Base-by-base conservation (phyloP, 192 early-diverging fungal species). In the Linnemannia exigua region DNA sequence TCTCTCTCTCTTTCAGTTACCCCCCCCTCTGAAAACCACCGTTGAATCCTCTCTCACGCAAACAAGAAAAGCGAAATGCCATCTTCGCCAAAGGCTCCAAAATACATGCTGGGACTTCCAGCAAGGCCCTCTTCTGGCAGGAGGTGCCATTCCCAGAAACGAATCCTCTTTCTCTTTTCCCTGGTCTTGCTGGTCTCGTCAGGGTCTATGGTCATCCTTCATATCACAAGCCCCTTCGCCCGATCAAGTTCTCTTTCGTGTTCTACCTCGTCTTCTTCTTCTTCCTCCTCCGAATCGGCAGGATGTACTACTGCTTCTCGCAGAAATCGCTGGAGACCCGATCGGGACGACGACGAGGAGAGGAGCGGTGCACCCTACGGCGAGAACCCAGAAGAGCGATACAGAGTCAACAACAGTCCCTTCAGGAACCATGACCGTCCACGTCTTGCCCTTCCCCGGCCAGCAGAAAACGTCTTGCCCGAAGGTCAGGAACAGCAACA, bases 201-300 rank as follows among this genome's bases (percentile, higher is more conserved):
- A 28, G 84, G 84, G 19, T 86, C 84, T 22, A 79, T 86, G 77
- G 9, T 86, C 50, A 67, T 86, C 61, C 70, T 80, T 19, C 84
- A 86, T 68, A 86, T 80, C 71, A 73, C 84, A 28, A 70, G 44
- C 36, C 47, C 78, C 36, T 83, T 83, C 20, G 35, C 67, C 20
- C 69, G 33, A 46, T 79, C 77, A 1, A 58, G 37, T 25, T 82
- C 80, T 16, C 73, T 82, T 15, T 84, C 82, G 31, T 79, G 77
- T 51, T 35, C 54, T 7, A 20, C 67, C 11, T 66, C 75, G 15
- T 37, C 74, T 47, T 77, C 81, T 1, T 82, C 74, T 25, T 63
- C 80, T 12, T 61, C 76, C 33, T 75, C 82, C 17, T 72, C 75
- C 35, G 66, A 44, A 5, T 67, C 63, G 28, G 74, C n/a, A 36